Evolutionary conservation across 345 rosid species (phyloP).

Genomic region (Aquilaria yunnanensis): DNA sequence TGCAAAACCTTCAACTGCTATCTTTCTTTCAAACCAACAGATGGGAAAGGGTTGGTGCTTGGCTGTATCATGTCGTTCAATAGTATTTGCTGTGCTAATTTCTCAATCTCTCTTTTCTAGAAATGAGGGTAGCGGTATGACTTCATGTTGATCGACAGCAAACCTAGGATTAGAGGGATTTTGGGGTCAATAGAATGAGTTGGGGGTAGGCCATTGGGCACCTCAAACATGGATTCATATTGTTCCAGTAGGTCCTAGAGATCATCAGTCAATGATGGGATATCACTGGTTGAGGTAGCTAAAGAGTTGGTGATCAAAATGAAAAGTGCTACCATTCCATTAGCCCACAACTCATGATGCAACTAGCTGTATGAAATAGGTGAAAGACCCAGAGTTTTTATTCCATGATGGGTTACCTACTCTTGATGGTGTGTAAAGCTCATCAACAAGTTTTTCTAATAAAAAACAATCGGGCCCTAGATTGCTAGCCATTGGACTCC

Average conservation of each 20-base stretch:
- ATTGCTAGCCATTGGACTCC: neutral
- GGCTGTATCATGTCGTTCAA: neutral
- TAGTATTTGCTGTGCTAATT: neutral
- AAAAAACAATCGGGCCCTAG: neutral
- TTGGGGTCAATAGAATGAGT: neutral
- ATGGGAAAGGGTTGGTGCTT: neutral
- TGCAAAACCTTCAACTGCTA: no score
- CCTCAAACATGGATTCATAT: neutral
- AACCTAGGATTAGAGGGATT: neutral
- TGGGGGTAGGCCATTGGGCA: neutral
- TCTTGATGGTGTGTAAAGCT: no score
- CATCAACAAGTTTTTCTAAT: neutral
- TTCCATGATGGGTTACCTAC: no score
- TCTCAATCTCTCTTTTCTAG: neutral
- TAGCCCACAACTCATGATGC: neutral
- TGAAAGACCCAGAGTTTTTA: no score
- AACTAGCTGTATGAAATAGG: neutral
- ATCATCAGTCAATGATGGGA: neutral
- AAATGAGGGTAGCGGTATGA: neutral
- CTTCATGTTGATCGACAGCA: neutral
- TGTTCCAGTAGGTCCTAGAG: neutral
- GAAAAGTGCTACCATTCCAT: neutral
- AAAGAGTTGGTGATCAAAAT: no score
- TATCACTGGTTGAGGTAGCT: neutral
- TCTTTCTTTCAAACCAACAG: no score